A percentile compares a stretch with the other conserved stretches of the same genome.
Evolutionary conservation across 2,329 filamentous ascomycete species (phyloP).

Genomic region (Cladophialophora carrionii): DNA sequence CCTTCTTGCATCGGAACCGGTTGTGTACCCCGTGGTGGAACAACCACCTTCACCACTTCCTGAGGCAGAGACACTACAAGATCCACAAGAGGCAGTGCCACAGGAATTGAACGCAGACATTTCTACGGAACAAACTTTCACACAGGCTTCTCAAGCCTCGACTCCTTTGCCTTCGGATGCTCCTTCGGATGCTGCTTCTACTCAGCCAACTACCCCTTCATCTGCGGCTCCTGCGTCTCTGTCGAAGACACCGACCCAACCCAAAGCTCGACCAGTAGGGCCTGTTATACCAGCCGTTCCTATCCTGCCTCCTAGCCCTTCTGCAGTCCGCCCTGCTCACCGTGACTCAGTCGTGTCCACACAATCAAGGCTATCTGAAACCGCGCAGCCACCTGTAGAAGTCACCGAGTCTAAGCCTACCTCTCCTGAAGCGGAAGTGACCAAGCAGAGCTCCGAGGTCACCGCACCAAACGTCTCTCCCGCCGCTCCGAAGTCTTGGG

Average conservation of each 20-base stretch:
- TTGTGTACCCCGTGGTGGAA: constrained; percentile 59
- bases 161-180: constrained; percentile 63
- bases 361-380: constrained; percentile 42
- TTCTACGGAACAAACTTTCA: constrained; percentile 22
- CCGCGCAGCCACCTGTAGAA: constrained; percentile 22
- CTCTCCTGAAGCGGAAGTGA: constrained; percentile 18
- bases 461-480: constrained; percentile 47
- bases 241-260: constrained; percentile 41
- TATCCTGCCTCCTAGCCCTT: constrained; percentile 47
- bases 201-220: constrained; percentile 60
- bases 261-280: constrained; percentile 42
- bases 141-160: constrained; percentile 57
- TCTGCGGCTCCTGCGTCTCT: constrained; percentile 49
- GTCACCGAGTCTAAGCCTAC: constrained; percentile 15
- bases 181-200: constrained; percentile 60
- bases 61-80: constrained; percentile 32
- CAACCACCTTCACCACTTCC: constrained; percentile 38
- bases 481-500: constrained; percentile 65
- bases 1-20: constrained; percentile 42
- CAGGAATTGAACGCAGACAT: constrained; percentile 28
- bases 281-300: constrained; percentile 57
- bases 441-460: constrained; percentile 40
- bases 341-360: constrained; percentile 46
- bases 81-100: constrained; percentile 22
- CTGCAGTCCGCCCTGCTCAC: constrained; percentile 43